phyloP scores from a whole-genome alignment of 2,329 filamentous ascomycete species.

The Xylariaceae sp. region DNA sequence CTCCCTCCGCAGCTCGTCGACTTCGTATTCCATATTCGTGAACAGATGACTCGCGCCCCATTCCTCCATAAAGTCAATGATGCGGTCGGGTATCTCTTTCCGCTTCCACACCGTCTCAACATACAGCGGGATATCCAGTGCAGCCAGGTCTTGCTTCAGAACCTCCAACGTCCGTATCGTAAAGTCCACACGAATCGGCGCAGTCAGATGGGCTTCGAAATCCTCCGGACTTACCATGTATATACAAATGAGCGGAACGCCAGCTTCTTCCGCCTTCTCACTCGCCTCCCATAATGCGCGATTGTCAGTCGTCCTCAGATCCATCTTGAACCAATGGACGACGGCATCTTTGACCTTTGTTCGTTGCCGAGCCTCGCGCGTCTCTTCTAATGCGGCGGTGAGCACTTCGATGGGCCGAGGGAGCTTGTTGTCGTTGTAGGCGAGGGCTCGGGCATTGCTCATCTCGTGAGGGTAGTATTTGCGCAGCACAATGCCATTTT shows the following conservation, averaged over 20 bases:
- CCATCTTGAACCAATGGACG: slow-evolving; percentile 88
- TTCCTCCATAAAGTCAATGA: slow-evolving; percentile 62
- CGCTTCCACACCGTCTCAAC: slow-evolving; percentile 68
- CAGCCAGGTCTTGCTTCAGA: slow-evolving; percentile 62
- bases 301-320: slow-evolving; percentile 73
- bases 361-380: slow-evolving; percentile 47
- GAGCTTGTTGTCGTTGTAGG: slow-evolving; percentile 68
- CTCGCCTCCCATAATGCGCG: slow-evolving; percentile 64
- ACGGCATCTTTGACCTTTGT: slow-evolving; percentile 59
- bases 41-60: slow-evolving; percentile 76
- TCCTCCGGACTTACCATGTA: slow-evolving; percentile 83
- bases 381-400: slow-evolving; percentile 57
- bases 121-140: slow-evolving; percentile 72
- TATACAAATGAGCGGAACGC: slow-evolving; percentile 68
- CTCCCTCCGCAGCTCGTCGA: slow-evolving; percentile 81
- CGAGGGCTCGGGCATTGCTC: slow-evolving; percentile 70
- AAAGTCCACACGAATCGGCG: slow-evolving; percentile 74
- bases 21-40: slow-evolving; percentile 86
- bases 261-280: slow-evolving; percentile 60
- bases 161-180: slow-evolving; percentile 67
- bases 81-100: slow-evolving; percentile 54
- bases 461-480: slow-evolving; percentile 85
- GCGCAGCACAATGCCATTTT: slow-evolving; percentile 62
- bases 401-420: slow-evolving; percentile 71
- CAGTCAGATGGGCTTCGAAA: slow-evolving; percentile 73